A percentile compares a stretch with the other conserved stretches of the same genome.
These are phyloP conservation scores for Artomyces pyxidatus DNA, from an alignment of 768 basidiomycete species.

Conservation along the genomic window DNA sequence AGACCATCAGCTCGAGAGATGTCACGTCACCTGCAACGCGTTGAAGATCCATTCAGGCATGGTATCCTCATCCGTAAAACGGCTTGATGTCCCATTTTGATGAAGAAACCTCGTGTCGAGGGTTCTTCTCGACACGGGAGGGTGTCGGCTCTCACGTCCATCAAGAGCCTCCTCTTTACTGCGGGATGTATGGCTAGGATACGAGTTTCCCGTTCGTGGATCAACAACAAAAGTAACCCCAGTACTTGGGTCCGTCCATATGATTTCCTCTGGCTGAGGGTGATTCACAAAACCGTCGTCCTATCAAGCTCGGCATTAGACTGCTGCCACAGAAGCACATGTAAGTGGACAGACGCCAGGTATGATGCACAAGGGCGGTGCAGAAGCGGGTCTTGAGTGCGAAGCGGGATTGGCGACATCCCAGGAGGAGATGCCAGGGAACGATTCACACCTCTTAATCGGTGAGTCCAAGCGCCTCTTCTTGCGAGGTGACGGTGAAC, in stretches of 20 bases:
- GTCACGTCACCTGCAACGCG: constrained; percentile 43
- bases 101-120: constrained; percentile 4
- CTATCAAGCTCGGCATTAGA: not conserved
- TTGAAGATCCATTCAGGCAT: constrained; percentile 58
- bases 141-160: constrained; percentile 7
- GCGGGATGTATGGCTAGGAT: constrained; percentile 24
- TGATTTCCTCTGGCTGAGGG: constrained; percentile 24
- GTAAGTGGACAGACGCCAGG: not conserved
- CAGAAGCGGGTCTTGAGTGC: not conserved
- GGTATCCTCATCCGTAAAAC: constrained; percentile 6
- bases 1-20: constrained; percentile 6
- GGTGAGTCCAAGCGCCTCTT: constrained; percentile 32
- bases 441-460: not conserved
- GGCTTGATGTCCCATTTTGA: constrained; percentile 5
- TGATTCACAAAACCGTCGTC: constrained; percentile 1
- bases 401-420: not conserved
- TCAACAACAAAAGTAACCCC: constrained; percentile 55
- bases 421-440: not conserved
- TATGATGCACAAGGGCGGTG: not conserved
- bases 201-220: constrained; percentile 62
- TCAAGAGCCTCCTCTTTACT: constrained; percentile 3
- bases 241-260: constrained; percentile 61
- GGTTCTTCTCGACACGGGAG: constrained; percentile 15
- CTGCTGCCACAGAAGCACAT: not conserved
- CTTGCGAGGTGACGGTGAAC: constrained; percentile 39